Conservation (phyloP, 2,329 filamentous ascomycete species). For the Mycogone perniciosa region DNA sequence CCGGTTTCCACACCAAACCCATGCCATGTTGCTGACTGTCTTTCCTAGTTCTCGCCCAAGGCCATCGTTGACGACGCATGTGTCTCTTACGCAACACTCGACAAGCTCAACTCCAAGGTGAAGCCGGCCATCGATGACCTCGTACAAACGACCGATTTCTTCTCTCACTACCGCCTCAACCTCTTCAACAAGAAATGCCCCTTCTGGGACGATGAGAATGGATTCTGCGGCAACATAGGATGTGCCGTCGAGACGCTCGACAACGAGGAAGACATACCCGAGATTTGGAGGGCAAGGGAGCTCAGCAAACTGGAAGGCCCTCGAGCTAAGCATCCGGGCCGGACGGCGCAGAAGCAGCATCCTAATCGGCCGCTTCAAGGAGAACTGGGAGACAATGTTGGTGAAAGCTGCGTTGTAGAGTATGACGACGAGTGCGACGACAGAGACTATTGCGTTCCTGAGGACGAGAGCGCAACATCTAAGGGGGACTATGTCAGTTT, state of each 20-base stretch:
- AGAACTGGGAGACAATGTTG: constrained; percentile 75
- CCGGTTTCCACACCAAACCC: neutral
- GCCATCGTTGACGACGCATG: constrained; percentile 91
- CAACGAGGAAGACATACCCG: constrained; percentile 88
- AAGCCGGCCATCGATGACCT: constrained; percentile 73
- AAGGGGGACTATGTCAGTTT: constrained; percentile 97
- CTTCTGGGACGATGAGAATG: constrained; percentile 90
- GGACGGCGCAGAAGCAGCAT: constrained; percentile 63
- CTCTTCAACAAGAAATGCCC: constrained; percentile 91
- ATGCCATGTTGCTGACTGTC: constrained; percentile 31
- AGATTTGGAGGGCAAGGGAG: constrained; percentile 86
- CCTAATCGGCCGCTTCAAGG: constrained; percentile 72
- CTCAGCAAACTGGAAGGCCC: constrained; percentile 89
- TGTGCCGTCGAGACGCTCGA: constrained; percentile 94
- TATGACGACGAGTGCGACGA: constrained; percentile 97
- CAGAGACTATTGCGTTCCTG: constrained; percentile 91
- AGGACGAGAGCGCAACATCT: constrained; percentile 77
- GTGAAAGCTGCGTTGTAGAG: constrained; percentile 94
- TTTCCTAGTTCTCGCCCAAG: constrained; percentile 70
- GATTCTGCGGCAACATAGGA: constrained; percentile 94
- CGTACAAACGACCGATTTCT: constrained; percentile 88
- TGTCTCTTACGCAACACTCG: constrained; percentile 86
- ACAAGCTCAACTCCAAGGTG: constrained; percentile 71
- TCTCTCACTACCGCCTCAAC: constrained; percentile 93
- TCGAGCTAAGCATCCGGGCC: constrained; percentile 80